Base-by-base conservation (phyloP, 306 rosid genomes). In the Cucurbita ficifolia region DNA sequence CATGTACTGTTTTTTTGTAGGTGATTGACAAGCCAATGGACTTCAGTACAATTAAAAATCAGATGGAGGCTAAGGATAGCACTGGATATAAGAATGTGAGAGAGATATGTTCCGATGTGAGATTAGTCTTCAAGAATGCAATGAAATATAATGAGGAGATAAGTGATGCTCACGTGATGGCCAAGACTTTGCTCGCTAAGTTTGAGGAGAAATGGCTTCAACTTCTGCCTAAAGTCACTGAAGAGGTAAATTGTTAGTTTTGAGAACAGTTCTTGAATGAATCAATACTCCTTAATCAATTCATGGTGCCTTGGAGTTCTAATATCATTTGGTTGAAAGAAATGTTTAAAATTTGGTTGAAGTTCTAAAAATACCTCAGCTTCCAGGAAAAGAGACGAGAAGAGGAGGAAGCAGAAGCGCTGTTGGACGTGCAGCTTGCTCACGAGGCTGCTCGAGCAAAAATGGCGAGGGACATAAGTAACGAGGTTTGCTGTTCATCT, bases 21-120 rank as follows among this genome's bases (percentile, higher is more conserved):
- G 89, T 90, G 64, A 93, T 93, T 81, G 94, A 93, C 86, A 93
- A 90, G 83, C 97, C 98, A 72, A 93, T 93, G 98, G 98, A 93
- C 83, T 90, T 93, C 75, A 80, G 88, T 72, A 90, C 98, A 6
- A 86, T 90, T 51, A 90, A 87, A 81, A 93, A 93, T 79, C 98
- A 90, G 81, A 90, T 90, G 93, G 97, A 90, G 63, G 87, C 88
- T 57, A 87, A 86, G 75, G 96, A 90, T 80, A 94, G 94, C 67
- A 86, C 96, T 65, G 94, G 92, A 70, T 93, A 93, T 81, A 93
- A 85, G 83, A 85, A 93, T 70, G 88, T 93, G 38, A 82, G 92
- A 49, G 97, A 90, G 56, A 81, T 88, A 63, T 88, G 89, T 82
- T 73, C 87, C 52, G 97, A 93, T 80, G 94, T 90, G 81, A 86